phyloP scores from a whole-genome alignment of 306 rosid genomes.

The Erythrophleum fordii region DNA sequence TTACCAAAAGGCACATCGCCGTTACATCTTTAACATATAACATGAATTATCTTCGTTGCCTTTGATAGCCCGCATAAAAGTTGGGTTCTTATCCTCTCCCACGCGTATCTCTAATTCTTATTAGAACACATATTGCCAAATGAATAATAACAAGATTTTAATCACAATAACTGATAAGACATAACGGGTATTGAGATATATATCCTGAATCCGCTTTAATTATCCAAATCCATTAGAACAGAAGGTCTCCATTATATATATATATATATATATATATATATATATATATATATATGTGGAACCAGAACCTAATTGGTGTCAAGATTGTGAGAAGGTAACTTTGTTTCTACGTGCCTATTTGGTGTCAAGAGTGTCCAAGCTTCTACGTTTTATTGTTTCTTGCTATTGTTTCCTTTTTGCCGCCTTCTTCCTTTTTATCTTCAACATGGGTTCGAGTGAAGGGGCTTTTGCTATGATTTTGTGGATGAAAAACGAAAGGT shows the following conservation, averaged over 20 bases:
- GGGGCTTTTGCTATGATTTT: constrained; percentile 20
- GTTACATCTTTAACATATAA: neutral
- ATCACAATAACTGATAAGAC: constrained; percentile 8
- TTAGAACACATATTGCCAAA: neutral
- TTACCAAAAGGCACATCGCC: neutral
- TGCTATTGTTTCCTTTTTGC: constrained; percentile 8
- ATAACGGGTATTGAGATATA: neutral
- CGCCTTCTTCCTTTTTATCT: constrained; percentile 24
- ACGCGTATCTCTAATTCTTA: neutral
- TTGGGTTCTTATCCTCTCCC: constrained; percentile 46
- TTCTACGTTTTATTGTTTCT: neutral
- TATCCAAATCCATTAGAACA: neutral
- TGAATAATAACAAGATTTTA: constrained; percentile 2
- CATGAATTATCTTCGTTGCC: constrained; percentile 22
- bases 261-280: too few relatives aligned
- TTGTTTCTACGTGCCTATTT: constrained; percentile 2
- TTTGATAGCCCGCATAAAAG: constrained; percentile 19
- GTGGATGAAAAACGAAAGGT: constrained; percentile 10
- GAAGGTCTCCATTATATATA: too few relatives aligned
- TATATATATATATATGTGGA: too few relatives aligned
- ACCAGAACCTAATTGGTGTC: neutral
- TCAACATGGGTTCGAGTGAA: neutral
- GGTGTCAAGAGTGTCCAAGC: neutral
- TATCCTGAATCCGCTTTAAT: constrained; percentile 16
- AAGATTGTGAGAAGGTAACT: neutral